phyloP scores from a whole-genome alignment of 331 rosid species.

The Quercus phellos region DNA sequence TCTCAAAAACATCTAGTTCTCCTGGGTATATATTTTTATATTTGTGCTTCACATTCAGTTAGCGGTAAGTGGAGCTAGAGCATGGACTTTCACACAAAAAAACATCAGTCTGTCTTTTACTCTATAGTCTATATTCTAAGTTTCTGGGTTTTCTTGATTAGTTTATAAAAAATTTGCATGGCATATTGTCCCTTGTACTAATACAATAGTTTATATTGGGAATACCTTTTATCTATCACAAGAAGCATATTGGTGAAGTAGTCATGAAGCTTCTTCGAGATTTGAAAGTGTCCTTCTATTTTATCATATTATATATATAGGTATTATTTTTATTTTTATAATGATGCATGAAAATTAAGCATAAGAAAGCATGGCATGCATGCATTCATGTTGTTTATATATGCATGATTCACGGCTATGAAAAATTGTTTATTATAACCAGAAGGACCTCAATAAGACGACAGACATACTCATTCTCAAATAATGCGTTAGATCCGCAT shows the following conservation, averaged over 20 bases:
- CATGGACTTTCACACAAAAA: slow-evolving; percentile 21
- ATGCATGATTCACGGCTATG: background rate
- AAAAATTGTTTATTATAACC: background rate
- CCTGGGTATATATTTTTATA: background rate
- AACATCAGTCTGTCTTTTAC: slow-evolving; percentile 14
- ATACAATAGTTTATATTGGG: slow-evolving; percentile 9
- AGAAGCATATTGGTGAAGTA: slow-evolving; percentile 1
- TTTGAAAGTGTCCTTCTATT: background rate
- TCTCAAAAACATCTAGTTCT: background rate
- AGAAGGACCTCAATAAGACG: slow-evolving; percentile 25
- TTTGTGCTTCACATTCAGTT: background rate
- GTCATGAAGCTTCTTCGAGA: slow-evolving; percentile 33
- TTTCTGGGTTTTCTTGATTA: background rate
- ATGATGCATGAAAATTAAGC: too few species aligned
- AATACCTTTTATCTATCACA: slow-evolving; percentile 26
- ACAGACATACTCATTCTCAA: slow-evolving; percentile 79
- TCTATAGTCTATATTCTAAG: slow-evolving; percentile 13
- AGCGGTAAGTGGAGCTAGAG: background rate
- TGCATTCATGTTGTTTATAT: background rate
- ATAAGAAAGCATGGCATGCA: background rate
- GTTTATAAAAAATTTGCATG: slow-evolving; percentile 23
- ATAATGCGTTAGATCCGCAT: slow-evolving; percentile 62
- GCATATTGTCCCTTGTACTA: background rate
- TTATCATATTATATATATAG: background rate
- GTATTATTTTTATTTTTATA: background rate